Percentiles rank a stretch among this genome's conserved stretches.
Evolutionary conservation across 768 basidiomycete genomes (phyloP).

Genomic region (Rhodotorula diobovata): DNA sequence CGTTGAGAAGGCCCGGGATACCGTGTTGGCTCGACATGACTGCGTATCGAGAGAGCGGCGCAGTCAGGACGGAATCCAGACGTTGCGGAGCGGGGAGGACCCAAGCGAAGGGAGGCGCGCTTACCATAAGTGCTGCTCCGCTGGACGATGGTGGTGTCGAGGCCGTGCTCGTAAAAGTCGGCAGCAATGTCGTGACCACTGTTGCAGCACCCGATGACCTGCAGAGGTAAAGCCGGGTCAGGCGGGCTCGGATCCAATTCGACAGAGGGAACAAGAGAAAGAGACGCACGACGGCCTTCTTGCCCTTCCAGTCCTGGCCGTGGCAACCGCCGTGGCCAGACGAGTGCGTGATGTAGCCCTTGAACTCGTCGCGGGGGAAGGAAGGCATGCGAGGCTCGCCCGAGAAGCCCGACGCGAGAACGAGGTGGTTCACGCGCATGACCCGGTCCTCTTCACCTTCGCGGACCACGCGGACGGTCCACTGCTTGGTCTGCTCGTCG

Average conservation of each 20-base stretch:
- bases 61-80: too few species aligned
- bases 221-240: not conserved
- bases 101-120: not conserved
- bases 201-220: not conserved
- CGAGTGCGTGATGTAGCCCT: slow-evolving; percentile 63
- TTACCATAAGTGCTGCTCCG: slow-evolving; percentile 56
- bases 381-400: slow-evolving; percentile 40
- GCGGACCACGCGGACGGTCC: slow-evolving; percentile 30
- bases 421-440: slow-evolving; percentile 37
- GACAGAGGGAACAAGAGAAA: not conserved
- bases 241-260: not conserved
- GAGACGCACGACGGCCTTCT: slow-evolving; percentile 56
- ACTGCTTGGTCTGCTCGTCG: slow-evolving; percentile 34
- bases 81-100: not conserved
- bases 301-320: slow-evolving; percentile 57
- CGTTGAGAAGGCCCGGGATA: slow-evolving; percentile 32
- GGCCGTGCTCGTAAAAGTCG: slow-evolving; percentile 46
- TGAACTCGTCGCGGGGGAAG: slow-evolving; percentile 55
- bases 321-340: slow-evolving; percentile 50
- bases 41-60: not conserved
- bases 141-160: slow-evolving; percentile 55
- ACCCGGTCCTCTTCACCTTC: slow-evolving; percentile 22
- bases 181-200: slow-evolving; percentile 53
- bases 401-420: slow-evolving; percentile 41
- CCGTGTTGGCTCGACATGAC: slow-evolving; percentile 20